phyloP scores from a whole-genome alignment of 2,329 filamentous ascomycete genomes.

The Pseudogymnoascus sp. region DNA sequence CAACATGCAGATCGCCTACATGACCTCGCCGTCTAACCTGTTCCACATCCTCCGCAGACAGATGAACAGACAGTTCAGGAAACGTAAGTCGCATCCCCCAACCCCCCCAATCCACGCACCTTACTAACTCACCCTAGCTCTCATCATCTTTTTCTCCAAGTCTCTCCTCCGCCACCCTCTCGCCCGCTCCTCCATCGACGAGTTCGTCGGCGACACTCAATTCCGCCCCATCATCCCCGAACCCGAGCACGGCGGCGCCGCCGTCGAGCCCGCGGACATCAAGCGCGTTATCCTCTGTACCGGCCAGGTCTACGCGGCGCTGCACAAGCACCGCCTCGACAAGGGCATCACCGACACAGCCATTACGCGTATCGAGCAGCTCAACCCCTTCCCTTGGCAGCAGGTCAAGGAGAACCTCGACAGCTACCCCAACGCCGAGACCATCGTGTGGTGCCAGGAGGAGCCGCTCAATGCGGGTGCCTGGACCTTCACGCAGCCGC shows the following conservation, averaged over 20 bases:
- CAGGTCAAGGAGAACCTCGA: slow-evolving; percentile 95
- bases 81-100: slow-evolving; percentile 58
- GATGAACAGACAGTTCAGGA: slow-evolving; percentile 98
- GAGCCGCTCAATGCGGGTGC: slow-evolving; percentile 95
- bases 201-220: slow-evolving; percentile 83
- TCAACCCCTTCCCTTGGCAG: slow-evolving; percentile 98
- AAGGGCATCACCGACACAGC: slow-evolving; percentile 85
- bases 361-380: slow-evolving; percentile 91
- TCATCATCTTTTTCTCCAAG: slow-evolving; percentile 98
- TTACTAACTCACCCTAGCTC: slow-evolving; percentile 44
- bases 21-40: slow-evolving; percentile 90
- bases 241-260: slow-evolving; percentile 68
- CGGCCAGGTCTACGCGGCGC: slow-evolving; percentile 85
- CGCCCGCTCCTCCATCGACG: slow-evolving; percentile 79
- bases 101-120: background rate
- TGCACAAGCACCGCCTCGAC: slow-evolving; percentile 83
- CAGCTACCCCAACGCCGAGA: slow-evolving; percentile 93
- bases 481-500: slow-evolving; percentile 95
- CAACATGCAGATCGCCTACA: slow-evolving; percentile 98
- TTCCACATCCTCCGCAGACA: slow-evolving; percentile 96
- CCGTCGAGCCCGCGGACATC: slow-evolving; percentile 76
- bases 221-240: slow-evolving; percentile 97
- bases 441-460: slow-evolving; percentile 95
- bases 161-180: slow-evolving; percentile 89
- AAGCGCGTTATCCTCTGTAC: slow-evolving; percentile 91